Percentiles rank a stretch among this genome's conserved stretches.
Conservation (phyloP, 306 rosid genomes). For the Begonia masoniana region DNA sequence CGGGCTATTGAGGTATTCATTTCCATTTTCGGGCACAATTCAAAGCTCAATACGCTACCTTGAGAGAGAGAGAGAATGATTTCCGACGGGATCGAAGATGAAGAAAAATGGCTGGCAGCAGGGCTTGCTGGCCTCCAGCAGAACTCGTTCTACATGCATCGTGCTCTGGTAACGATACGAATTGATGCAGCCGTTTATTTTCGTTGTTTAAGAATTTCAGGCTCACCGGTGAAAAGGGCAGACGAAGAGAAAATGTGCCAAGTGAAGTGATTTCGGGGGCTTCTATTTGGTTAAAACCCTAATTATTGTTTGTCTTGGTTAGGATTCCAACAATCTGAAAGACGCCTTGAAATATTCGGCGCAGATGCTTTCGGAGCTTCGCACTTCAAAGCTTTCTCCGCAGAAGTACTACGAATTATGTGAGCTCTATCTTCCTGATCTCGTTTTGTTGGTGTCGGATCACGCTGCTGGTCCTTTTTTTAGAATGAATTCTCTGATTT, state of each 20-base stretch:
- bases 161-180: slow-evolving; percentile 57
- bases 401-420: slow-evolving; percentile 92
- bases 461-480: neutral
- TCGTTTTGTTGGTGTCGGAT: slow-evolving; percentile 10
- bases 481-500: too few species aligned
- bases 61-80: slow-evolving; percentile 35
- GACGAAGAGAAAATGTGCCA: too few species aligned
- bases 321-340: slow-evolving; percentile 93
- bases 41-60: too few species aligned
- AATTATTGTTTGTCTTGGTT: slow-evolving; percentile 7
- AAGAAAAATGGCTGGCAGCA: slow-evolving; percentile 88
- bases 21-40: too few species aligned
- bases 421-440: slow-evolving; percentile 34
- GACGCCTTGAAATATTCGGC: slow-evolving; percentile 95
- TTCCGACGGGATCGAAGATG: slow-evolving; percentile 74
- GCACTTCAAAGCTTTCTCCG: slow-evolving; percentile 96
- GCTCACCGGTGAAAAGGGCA: neutral
- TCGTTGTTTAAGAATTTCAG: neutral
- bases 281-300: slow-evolving; percentile 2
- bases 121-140: slow-evolving; percentile 98
- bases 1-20: too few species aligned
- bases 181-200: slow-evolving; percentile 2
- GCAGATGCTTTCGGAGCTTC: slow-evolving; percentile 97
- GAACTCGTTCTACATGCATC: slow-evolving; percentile 96
- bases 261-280: too few species aligned